Conservation (phyloP, 768 basidiomycete genomes). For the Russula abietina region DNA sequence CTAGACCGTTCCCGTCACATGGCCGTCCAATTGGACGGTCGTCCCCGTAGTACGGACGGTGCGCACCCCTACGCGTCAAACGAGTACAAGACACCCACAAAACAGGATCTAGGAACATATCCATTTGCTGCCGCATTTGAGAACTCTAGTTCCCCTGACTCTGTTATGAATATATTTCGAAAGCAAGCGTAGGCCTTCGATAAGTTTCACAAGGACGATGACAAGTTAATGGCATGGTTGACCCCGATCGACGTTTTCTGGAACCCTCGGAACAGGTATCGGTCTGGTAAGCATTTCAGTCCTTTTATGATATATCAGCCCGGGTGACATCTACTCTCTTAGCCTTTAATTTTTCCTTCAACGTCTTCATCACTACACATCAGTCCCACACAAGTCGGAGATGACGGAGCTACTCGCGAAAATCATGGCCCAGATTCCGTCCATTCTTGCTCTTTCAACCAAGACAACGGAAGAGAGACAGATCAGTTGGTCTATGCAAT, state of each 20-base stretch:
- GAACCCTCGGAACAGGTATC: neutral
- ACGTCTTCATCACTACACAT: neutral
- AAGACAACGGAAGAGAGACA: neutral
- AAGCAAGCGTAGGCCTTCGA: no score
- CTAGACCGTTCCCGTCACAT: no score
- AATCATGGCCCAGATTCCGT: neutral
- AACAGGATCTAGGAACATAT: no score
- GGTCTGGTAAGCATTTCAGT: neutral
- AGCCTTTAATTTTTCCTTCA: neutral
- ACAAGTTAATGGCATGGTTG: no score
- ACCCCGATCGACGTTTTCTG: neutral
- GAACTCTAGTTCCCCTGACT: no score
- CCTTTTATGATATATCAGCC: neutral
- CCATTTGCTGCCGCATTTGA: no score
- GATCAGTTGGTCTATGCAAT: neutral
- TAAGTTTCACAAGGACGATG: no score
- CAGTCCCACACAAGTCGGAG: neutral
- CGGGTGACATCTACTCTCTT: neutral
- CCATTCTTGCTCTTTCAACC: neutral
- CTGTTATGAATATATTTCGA: no score
- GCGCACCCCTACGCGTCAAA: no score
- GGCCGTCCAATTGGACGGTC: no score
- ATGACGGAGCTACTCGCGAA: neutral
- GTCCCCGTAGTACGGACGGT: no score
- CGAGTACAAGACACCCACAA: neutral